Evolutionary conservation across 2,329 filamentous ascomycete genomes (phyloP).

Genomic region (Colletotrichum tofieldiae): DNA sequence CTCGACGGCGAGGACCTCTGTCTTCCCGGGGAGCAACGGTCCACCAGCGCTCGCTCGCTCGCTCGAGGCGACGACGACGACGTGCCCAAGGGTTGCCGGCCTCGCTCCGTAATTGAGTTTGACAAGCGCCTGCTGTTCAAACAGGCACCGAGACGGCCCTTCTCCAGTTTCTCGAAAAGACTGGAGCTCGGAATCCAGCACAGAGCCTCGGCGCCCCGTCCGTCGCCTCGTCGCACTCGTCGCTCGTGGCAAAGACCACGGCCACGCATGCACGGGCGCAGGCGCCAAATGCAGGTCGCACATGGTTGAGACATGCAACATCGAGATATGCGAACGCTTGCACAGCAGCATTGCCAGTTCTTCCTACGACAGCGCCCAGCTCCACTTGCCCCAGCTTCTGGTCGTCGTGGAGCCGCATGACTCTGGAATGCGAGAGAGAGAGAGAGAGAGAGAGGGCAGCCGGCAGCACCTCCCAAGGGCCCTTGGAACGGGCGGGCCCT

Average conservation of each 20-base stretch:
- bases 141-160: not conserved
- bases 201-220: not conserved
- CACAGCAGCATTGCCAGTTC: not conserved
- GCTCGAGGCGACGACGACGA: not conserved
- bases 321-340: conserved; percentile 15
- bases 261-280: conserved; percentile 1
- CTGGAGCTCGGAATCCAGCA: not conserved
- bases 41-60: not conserved
- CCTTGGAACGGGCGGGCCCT: not conserved
- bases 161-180: not conserved
- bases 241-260: conserved; percentile 1
- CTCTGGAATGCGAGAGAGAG: conserved; percentile 8
- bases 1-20: not conserved
- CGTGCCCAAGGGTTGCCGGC: not conserved
- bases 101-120: not conserved
- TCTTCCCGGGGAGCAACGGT: not conserved
- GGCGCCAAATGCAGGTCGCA: conserved; percentile 15
- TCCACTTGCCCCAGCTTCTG: conserved; percentile 21
- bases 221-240: not conserved
- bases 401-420: conserved; percentile 11
- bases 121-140: not conserved
- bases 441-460: not conserved
- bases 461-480: conserved; percentile 2
- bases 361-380: conserved; percentile 4
- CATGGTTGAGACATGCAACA: not conserved